Evolutionary conservation across 805 yeast genomes (phyloP), one percentile per base, ranked within the genome.

Genomic region (Wickerhamomyces bisporus): DNA sequence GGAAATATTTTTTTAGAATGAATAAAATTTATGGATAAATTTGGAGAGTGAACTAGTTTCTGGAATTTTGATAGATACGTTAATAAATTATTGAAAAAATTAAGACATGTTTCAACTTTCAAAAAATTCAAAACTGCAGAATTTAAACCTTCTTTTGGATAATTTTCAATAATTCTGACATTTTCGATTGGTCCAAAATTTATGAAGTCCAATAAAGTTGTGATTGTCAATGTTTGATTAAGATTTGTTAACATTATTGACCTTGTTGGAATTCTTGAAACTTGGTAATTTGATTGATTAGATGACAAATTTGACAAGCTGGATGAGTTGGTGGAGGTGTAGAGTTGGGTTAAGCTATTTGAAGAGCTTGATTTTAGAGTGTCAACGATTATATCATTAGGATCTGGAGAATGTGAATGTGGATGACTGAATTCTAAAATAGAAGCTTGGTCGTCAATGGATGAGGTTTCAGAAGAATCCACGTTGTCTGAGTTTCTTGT

Each of bases 151-250:
- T 55, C 60, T 14, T 48, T 47, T 15, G 51, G 49, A 21, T 42
- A 43, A 29, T 44, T 49, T 14, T 61, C 50, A 40, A 66, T 55
- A 40, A 74, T 53, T 38, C 70, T 67, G 43, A 77, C 67, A 48
- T 73, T 74, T 54, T 81, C 88, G 26, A 81, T 67, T 1, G 86
- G 83, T 4, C 84, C 86, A 52, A 55, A 67, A 30, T 73, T 73
- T 9, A 80, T 65, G 24, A 62, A 57, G 32, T 74, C 68, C 30
- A 77, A 54, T 14, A 74, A 53, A 16, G 64, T 60, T 11, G 49
- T 41, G 17, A 53, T 38, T 8, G 57, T 25, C 3, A 50, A 25
- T 1, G 36, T 32, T 6, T 40, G 25, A 17, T 52, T 48, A 5
- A 59, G 36, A 29, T 46, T 45, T 24, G 48, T 36, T 15, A 59